phyloP scores from a whole-genome alignment of 2,329 filamentous ascomycete genomes.

The Diaporthe vaccinii region DNA sequence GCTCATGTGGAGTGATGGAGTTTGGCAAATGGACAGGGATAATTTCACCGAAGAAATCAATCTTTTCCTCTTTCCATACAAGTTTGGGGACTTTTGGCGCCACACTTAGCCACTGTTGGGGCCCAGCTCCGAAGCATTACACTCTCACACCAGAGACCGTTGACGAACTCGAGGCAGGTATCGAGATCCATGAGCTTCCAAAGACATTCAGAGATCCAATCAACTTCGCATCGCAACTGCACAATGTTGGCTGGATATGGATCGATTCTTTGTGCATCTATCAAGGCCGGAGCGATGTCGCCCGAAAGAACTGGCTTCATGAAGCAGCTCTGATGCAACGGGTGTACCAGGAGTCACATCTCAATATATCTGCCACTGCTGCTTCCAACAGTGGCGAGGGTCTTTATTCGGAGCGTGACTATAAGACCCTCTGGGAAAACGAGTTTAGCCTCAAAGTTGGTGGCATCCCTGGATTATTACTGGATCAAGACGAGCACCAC shows the following conservation, averaged over 20 bases:
- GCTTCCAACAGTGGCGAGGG: constrained; percentile 37
- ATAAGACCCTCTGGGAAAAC: background rate
- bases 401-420: constrained; percentile 11
- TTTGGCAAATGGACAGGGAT: constrained; percentile 15
- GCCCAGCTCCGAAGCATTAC: background rate
- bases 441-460: background rate
- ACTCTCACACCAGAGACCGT: background rate
- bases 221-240: background rate
- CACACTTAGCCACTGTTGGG: constrained; percentile 35
- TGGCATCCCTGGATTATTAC: background rate
- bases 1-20: background rate
- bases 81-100: background rate
- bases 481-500: background rate
- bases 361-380: constrained; percentile 42
- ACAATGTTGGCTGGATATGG: constrained; percentile 36
- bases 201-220: constrained; percentile 19
- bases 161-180: background rate
- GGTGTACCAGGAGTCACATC: constrained; percentile 42
- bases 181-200: background rate
- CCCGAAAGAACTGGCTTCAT: constrained; percentile 40
- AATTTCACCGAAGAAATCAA: constrained; percentile 6
- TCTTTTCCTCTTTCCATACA: background rate
- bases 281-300: background rate
- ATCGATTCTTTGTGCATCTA: constrained; percentile 33
- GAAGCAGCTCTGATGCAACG: constrained; percentile 42